Base-by-base conservation (phyloP, 805 yeast genomes). In the Zygosaccharomyces gambellarensis region DNA sequence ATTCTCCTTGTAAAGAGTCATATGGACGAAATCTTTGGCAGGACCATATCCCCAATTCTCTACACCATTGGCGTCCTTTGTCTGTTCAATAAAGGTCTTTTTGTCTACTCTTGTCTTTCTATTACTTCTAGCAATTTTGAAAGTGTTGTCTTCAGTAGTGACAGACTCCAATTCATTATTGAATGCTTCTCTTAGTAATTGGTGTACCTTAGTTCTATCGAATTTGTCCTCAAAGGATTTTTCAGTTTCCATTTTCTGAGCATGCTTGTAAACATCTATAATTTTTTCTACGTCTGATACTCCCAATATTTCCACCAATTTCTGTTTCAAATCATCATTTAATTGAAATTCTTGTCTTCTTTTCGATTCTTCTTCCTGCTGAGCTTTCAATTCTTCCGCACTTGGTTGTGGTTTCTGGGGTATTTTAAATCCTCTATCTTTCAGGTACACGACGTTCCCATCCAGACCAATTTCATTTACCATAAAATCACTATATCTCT, bases 401-500 rank as follows among this genome's bases (percentile, higher is more conserved):
- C 65, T 54, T 69, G 70, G 58, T 71, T 79, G 55, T 67, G 63
- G 59, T 74, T 75, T 59, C 74, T 72, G 58, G 72, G 81, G 66
- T 74, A 76, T 68, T 69, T 75, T 73, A 39, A 85, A 71, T 4
- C 97, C 97, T 47, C 81, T 79, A 60, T 90, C 96, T 8, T 70
- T 64, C 53, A 94, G 73, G 64, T 83, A 90, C 10, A 90, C 78
- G 1, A 90, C 96, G 1, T 78, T 69, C 1, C 87, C 95, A 21
- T 79, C 70, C 28, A 69, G 58, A 52, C 76, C 85, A 49, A 94
- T 85, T 67, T 94, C 99, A 67, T 90, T 88, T 40, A 94, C 99
- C 63, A 88, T 76, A 65, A 94, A 94, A 65, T 94, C 99, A 10
- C 96, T 84, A 68, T 90, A 90, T 53, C 97, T 74, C 62, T 87